Evolutionary conservation across 805 yeast genomes (phyloP).

Genomic region (Pichia californica): DNA sequence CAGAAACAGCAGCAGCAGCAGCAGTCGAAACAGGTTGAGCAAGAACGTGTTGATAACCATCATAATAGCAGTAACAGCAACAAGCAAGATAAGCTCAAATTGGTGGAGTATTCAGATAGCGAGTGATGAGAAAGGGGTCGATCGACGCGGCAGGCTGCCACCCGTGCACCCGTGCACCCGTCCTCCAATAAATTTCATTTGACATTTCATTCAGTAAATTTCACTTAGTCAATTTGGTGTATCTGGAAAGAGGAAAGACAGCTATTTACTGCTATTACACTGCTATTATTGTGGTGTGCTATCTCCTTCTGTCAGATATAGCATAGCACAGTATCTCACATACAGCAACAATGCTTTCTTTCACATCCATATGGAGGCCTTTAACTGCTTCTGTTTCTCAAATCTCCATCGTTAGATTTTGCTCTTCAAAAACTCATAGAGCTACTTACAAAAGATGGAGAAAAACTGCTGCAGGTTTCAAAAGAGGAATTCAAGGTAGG

Average conservation of each 20-base stretch:
- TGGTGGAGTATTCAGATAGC: too few species aligned
- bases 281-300: too few species aligned
- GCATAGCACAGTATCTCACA: too few species aligned
- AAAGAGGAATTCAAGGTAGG: conserved; percentile 75
- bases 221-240: too few species aligned
- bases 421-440: conserved; percentile 66
- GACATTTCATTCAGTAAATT: too few species aligned
- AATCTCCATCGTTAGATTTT: conserved; percentile 17
- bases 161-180: conserved; percentile 1
- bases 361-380: conserved; percentile 15
- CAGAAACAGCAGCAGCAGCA: not conserved
- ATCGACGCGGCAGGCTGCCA: not conserved
- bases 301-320: too few species aligned
- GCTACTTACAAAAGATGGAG: conserved; percentile 86
- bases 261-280: too few species aligned
- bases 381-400: conserved; percentile 14
- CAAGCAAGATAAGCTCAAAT: too few species aligned
- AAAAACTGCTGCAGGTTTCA: conserved; percentile 61
- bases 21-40: too few species aligned
- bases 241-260: too few species aligned
- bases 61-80: not conserved
- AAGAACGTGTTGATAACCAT: too few species aligned
- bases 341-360: conserved; percentile 7
- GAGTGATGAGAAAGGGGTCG: not conserved
- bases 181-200: too few species aligned